phyloP scores from a whole-genome alignment of 805 yeast species.

The Starmera quercuum region DNA sequence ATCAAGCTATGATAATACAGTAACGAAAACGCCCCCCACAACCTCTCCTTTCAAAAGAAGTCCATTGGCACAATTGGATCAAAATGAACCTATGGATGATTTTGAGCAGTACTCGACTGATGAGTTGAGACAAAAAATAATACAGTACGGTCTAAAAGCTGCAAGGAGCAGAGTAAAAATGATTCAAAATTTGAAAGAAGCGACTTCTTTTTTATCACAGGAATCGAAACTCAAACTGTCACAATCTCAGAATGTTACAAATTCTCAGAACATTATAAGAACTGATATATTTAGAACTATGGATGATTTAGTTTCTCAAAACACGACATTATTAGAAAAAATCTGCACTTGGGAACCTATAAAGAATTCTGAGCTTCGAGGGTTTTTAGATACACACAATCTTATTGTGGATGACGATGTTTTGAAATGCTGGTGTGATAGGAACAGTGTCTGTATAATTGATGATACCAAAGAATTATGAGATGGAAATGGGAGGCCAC shows the following conservation, averaged over 20 bases:
- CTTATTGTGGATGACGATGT: conserved; percentile 6
- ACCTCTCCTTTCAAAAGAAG: too few species aligned
- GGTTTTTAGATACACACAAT: conserved; percentile 2
- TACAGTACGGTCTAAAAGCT: conserved; percentile 19
- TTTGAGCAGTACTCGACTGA: conserved; percentile 11
- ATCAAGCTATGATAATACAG: too few species aligned
- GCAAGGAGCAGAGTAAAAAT: conserved; percentile 11
- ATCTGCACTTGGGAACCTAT: conserved; percentile 19
- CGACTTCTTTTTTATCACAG: conserved; percentile 7
- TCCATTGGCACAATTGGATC: too few species aligned
- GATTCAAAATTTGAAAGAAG: conserved; percentile 13
- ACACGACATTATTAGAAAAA: conserved; percentile 10
- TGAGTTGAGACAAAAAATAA: conserved; percentile 12
- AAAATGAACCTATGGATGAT: conserved; percentile 8
- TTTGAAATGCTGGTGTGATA: conserved; percentile 18
- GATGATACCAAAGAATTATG: too few species aligned
- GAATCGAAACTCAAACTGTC: conserved; percentile 11
- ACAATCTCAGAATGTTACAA: conserved; percentile 11
- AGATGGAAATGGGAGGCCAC: too few species aligned
- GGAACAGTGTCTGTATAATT: conserved; percentile 13
- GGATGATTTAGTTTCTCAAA: conserved; percentile 5
- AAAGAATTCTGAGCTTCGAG: conserved; percentile 2
- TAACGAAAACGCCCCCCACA: too few species aligned
- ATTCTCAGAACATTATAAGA: conserved; percentile 15
- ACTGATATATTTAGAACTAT: conserved; percentile 13